Evolutionary conservation across 495 filamentous ascomycete genomes (phyloP).

Genomic region (Aspergillus coremiiformis): DNA sequence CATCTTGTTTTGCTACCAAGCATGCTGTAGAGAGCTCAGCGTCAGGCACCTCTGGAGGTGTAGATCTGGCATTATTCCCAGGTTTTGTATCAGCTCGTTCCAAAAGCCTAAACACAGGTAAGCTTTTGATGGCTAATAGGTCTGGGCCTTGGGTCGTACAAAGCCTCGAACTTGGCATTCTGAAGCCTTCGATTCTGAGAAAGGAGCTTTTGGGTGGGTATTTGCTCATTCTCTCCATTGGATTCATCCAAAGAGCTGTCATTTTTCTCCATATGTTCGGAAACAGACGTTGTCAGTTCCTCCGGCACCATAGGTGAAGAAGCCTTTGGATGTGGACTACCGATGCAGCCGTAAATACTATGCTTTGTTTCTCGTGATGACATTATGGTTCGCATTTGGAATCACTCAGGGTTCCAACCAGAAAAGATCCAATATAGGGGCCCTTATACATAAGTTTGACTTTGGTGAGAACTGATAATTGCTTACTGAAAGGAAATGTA

Average conservation of each 20-base stretch:
- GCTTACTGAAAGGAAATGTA: neutral
- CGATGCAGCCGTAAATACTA: neutral
- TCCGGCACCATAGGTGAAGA: neutral
- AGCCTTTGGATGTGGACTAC: neutral
- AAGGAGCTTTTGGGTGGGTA: constrained; percentile 24
- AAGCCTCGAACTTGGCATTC: constrained; percentile 46
- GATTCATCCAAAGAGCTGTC: constrained; percentile 23
- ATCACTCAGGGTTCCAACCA: too few species aligned
- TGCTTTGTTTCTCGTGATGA: neutral
- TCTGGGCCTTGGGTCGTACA: constrained; percentile 27
- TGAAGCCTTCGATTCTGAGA: constrained; percentile 44
- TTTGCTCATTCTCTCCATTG: constrained; percentile 24
- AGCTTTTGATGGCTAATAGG: constrained; percentile 3
- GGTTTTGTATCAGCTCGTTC: constrained; percentile 31
- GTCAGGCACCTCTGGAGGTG: constrained; percentile 9
- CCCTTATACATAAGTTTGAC: neutral
- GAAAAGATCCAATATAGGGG: neutral
- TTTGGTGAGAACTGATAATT: neutral
- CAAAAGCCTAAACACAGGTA: constrained; percentile 30
- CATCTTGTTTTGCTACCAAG: constrained; percentile 39
- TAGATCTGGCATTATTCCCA: constrained; percentile 23
- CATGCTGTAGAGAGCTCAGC: constrained; percentile 33
- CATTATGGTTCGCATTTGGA: neutral
- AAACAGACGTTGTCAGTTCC: neutral
- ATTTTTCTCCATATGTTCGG: constrained; percentile 1